Evolutionary conservation across 352 stramenopile species (phyloP).

Genomic region (Globisporangium acanthophoron): DNA sequence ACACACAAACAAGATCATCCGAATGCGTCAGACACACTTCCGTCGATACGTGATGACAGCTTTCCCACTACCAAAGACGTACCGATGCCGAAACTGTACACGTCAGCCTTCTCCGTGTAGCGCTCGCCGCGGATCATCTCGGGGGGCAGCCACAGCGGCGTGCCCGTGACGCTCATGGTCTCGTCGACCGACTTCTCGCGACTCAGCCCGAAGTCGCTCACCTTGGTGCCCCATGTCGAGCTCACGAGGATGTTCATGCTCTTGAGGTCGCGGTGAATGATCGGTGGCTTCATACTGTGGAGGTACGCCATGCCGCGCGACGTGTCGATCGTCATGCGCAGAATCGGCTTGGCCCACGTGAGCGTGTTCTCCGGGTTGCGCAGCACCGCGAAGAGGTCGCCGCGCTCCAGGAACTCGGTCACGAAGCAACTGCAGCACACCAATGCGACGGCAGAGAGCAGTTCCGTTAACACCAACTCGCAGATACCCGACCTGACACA

Average conservation of each 20-base stretch:
- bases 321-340: constrained; percentile 88
- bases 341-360: constrained; percentile 81
- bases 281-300: constrained; percentile 95
- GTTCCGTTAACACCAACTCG: neutral
- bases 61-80: constrained; percentile 6
- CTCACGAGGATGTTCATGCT: constrained; percentile 89
- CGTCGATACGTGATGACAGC: too few relatives aligned
- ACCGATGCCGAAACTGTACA: constrained; percentile 88
- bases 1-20: constrained; percentile 5
- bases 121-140: constrained; percentile 88
- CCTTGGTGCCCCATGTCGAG: constrained; percentile 89
- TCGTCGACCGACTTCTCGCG: constrained; percentile 94
- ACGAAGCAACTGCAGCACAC: constrained; percentile 67
- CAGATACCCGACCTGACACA: neutral
- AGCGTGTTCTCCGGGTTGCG: constrained; percentile 77
- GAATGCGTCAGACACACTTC: neutral
- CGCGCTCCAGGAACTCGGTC: constrained; percentile 82
- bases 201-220: constrained; percentile 97
- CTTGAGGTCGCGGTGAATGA: constrained; percentile 99
- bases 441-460: too few relatives aligned
- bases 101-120: constrained; percentile 86
- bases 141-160: constrained; percentile 76
- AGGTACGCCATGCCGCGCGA: constrained; percentile 96
- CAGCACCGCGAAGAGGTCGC: constrained; percentile 78
- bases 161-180: constrained; percentile 91